Conservation (phyloP, 257 asterid genomes). For the Asclepias syriaca region DNA sequence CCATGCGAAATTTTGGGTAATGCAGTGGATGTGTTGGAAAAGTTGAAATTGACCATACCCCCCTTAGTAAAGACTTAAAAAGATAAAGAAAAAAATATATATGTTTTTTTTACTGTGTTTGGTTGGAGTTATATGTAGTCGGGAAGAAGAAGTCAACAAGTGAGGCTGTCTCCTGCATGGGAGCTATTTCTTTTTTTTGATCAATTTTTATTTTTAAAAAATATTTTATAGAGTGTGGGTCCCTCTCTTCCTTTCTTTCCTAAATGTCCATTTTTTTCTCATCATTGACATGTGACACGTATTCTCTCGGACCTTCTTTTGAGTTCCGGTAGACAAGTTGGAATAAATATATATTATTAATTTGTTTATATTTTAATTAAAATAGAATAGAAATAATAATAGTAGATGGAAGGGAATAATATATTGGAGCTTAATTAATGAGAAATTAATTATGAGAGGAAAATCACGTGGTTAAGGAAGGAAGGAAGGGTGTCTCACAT, state of each 20-base stretch:
- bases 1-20: slow-evolving; percentile 8
- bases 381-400: no score
- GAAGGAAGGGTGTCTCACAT: slow-evolving; percentile 8
- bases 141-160: slow-evolving; percentile 29
- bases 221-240: slow-evolving; percentile 4
- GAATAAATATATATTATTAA: no score
- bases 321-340: no score
- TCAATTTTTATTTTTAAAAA: background rate
- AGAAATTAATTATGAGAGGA: background rate
- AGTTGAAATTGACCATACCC: slow-evolving; percentile 6
- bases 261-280: slow-evolving; percentile 8
- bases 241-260: slow-evolving; percentile 7
- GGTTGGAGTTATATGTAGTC: background rate
- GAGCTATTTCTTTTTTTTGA: slow-evolving; percentile 30
- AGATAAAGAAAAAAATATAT: no score
- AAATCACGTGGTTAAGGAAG: slow-evolving; percentile 12
- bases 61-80: background rate
- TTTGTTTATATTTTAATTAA: no score
- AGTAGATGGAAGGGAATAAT: background rate
- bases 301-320: background rate
- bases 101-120: no score
- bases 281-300: slow-evolving; percentile 17
- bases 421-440: background rate
- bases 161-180: slow-evolving; percentile 76
- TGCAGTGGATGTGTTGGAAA: slow-evolving; percentile 13